Base-by-base conservation (phyloP, 2,329 filamentous ascomycete species). In the Blumeriella jaapii region DNA sequence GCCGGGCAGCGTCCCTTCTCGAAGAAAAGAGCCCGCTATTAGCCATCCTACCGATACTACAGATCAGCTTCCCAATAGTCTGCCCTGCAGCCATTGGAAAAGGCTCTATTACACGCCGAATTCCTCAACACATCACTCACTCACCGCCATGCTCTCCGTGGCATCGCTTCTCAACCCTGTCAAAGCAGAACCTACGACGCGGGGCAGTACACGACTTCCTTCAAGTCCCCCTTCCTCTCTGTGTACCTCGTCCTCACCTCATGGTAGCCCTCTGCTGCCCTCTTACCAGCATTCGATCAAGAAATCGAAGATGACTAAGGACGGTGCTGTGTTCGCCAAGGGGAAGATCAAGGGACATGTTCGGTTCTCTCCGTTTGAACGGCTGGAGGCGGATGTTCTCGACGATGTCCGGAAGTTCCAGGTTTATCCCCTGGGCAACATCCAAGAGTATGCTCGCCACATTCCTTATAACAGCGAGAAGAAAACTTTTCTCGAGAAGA, bases 381-480 rank as follows among this genome's bases (percentile, higher is more conserved):
- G 68, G 29, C 58, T 79, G 19, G 70, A 80, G 44, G 64, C 69
- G 15, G 55, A 62, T 14, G 64, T 80, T 11, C 59, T 67, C 7
- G 59, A 61, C 10, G 66, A 78, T 44, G 71, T 91, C 41, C 60
- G 62, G 24, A 64, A 62, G 24, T 89, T 81, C 52, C 63, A 71
- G 11, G 64, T 95, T 34, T 69, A 67, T 36, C 81, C 83, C 1
- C 64, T 77, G 46, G 72, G 73, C 2, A 62, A 66, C 42, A 84
- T 80, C 42, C 60, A 63, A 29, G 62, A 70, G 18, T 78, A 67
- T 41, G 71, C 72, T 46, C 68, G 77, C 33, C 85, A 89, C 51
- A 93, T 95, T 40, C 89, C 89, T 0, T 96, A 96, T 60, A 87
- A 85, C 53, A 94, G 87, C 55, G 82, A 85, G 47, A 96, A 95